A percentile compares a stretch with the other conserved stretches of the same genome.
Conservation (phyloP, 305 asterid genomes). For the Fraxinus sp. region DNA sequence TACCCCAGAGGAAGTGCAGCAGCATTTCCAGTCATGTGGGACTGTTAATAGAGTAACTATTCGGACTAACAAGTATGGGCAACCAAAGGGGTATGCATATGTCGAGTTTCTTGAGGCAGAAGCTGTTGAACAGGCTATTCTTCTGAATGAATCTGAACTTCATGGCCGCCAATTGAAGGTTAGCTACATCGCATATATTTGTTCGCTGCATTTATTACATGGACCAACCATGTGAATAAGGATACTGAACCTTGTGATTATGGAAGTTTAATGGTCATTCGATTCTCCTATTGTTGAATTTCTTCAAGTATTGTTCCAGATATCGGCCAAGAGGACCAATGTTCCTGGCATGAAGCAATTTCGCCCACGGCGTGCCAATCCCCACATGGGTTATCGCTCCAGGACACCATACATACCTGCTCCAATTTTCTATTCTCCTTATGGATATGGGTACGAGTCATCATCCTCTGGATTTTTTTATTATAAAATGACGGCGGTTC, state of each 20-base stretch:
- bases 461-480: background rate
- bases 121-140: conserved; percentile 77
- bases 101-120: conserved; percentile 76
- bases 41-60: conserved; percentile 82
- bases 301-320: conserved; percentile 32
- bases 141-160: conserved; percentile 73
- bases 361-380: conserved; percentile 46
- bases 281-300: conserved; percentile 4
- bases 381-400: conserved; percentile 48
- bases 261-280: background rate
- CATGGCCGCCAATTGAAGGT: conserved; percentile 88
- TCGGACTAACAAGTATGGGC: conserved; percentile 73
- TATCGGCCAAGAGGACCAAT: conserved; percentile 56
- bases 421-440: conserved; percentile 55
- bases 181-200: background rate
- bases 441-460: conserved; percentile 56
- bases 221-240: background rate
- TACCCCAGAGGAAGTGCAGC: conserved; percentile 85
- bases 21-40: conserved; percentile 85
- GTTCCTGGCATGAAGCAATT: conserved; percentile 58
- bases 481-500: background rate
- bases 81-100: conserved; percentile 85
- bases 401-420: conserved; percentile 54
- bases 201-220: background rate
- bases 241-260: background rate